phyloP scores from a whole-genome alignment of 176 grass and related monocot genomes.

The Stipa capillata region DNA sequence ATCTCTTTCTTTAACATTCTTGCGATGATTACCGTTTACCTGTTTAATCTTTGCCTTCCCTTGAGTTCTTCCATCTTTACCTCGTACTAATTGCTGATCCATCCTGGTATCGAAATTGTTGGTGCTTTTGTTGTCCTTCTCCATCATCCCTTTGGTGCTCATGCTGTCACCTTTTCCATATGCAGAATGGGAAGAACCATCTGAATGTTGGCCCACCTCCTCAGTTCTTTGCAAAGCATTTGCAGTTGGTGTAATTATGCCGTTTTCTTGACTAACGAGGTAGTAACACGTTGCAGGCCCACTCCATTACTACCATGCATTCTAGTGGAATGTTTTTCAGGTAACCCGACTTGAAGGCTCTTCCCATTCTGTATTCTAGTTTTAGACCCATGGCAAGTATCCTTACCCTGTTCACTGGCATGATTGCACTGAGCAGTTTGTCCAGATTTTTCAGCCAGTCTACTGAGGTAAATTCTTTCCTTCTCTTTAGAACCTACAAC shows the following conservation, averaged over 20 bases:
- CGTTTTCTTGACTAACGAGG: background rate
- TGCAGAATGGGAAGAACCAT: constrained; percentile 16
- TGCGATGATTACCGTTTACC: constrained; percentile 5
- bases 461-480: constrained; percentile 12
- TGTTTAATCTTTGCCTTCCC: constrained; percentile 31
- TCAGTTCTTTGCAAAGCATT: constrained; percentile 4
- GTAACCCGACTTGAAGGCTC: background rate
- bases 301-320: background rate
- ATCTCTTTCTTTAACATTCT: constrained; percentile 23
- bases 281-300: background rate
- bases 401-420: constrained; percentile 6
- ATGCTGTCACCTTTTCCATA: constrained; percentile 1
- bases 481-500: constrained; percentile 21
- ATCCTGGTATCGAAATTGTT: background rate
- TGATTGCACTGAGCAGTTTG: background rate
- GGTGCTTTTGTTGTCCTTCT: constrained; percentile 6
- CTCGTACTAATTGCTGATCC: background rate
- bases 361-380: constrained; percentile 23
- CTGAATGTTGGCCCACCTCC: constrained; percentile 9
- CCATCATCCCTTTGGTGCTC: background rate
- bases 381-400: background rate
- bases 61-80: constrained; percentile 13
- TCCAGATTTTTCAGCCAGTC: background rate
- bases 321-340: constrained; percentile 2
- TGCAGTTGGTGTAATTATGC: constrained; percentile 3